Evolutionary conservation across 2,329 filamentous ascomycete species (phyloP).

Genomic region (Bisporella sp.): DNA sequence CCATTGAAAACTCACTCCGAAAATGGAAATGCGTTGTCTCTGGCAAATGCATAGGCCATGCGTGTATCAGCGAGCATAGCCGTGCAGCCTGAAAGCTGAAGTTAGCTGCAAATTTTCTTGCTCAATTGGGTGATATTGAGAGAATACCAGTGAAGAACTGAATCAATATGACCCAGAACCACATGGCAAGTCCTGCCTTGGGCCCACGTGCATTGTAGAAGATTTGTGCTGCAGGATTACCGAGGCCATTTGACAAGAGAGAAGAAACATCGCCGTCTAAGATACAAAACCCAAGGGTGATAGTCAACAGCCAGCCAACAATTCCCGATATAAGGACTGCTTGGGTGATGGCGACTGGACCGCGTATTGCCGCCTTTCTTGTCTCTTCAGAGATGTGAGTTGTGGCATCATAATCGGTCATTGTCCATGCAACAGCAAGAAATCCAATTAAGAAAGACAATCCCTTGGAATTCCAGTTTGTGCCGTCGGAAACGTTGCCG

Average conservation of each 20-base stretch:
- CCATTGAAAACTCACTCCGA: constrained; percentile 35
- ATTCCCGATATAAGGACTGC: constrained; percentile 53
- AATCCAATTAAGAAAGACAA: constrained; percentile 56
- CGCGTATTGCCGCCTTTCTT: constrained; percentile 53
- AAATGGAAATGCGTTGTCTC: constrained; percentile 54
- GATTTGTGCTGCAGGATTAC: constrained; percentile 51
- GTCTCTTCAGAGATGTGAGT: constrained; percentile 65
- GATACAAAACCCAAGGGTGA: constrained; percentile 58
- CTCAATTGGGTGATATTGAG: background rate
- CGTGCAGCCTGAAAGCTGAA: constrained; percentile 38
- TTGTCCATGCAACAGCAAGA: constrained; percentile 53
- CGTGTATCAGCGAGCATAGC: constrained; percentile 58
- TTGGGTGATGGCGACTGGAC: constrained; percentile 50
- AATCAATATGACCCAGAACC: constrained; percentile 54
- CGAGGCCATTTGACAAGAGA: constrained; percentile 50
- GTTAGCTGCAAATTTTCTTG: no score
- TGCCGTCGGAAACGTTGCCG: constrained; percentile 51
- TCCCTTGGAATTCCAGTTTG: constrained; percentile 49
- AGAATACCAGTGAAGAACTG: constrained; percentile 49
- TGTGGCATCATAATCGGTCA: constrained; percentile 63
- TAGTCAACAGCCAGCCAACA: constrained; percentile 54
- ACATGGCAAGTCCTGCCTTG: constrained; percentile 51
- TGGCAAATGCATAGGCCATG: constrained; percentile 55
- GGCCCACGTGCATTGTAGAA: constrained; percentile 53
- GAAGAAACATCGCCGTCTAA: constrained; percentile 41